Evolutionary conservation across 2,329 filamentous ascomycete genomes (phyloP), one percentile per base, ranked within the genome.

Genomic region (Trichophyton equinum): DNA sequence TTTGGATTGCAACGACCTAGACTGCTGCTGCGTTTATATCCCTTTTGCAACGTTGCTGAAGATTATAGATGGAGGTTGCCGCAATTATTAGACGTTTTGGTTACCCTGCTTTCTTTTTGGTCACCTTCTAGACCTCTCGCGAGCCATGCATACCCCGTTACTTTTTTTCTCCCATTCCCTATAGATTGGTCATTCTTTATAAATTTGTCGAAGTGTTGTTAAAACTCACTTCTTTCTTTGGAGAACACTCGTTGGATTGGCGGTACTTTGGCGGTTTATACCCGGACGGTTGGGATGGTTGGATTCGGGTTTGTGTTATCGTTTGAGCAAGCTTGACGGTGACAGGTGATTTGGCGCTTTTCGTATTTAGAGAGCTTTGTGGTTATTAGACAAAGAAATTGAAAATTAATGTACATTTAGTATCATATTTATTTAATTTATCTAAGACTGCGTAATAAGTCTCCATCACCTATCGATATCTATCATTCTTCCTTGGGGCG

Each of bases 31-130:
- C 38, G 20, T 33, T 58, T 58, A 25, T n/a, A 13, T 47, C 11
- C 30, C 5, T 38, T 44, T 38, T 22, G 20, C n/a, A 38, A 53
- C 22, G 49, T 53, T 25, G 49, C n/a, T 30, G 49, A 33, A 6
- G 49, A 53, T 13, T 33, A 53, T 53, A 58, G 57, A 58, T 30
- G 38, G 57, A 44, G 38, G 33, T 30, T 51, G 44, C 33, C 58
- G 27, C 11, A 33, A 47, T 59, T 18, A 22, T n/a, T 22, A 49
- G 36, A 30, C 49, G 15, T 51, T 59, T 57, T 40, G 33, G 18
- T 38, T 38, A 9, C 9, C 4, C 33, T 13, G 9, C 22, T 13
- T 25, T 25, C n/a, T 38, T 27, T 27, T 30, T 30, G 27, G 20
- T 13, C 20, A 13, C 30, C n/a, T 40, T 2, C 20, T 5, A 11